A percentile compares a stretch with the other conserved stretches of the same genome.
These are phyloP conservation scores for Sclerotinia trifoliorum DNA, from an alignment of 2,329 filamentous ascomycete genomes.

Conservation along the genomic window DNA sequence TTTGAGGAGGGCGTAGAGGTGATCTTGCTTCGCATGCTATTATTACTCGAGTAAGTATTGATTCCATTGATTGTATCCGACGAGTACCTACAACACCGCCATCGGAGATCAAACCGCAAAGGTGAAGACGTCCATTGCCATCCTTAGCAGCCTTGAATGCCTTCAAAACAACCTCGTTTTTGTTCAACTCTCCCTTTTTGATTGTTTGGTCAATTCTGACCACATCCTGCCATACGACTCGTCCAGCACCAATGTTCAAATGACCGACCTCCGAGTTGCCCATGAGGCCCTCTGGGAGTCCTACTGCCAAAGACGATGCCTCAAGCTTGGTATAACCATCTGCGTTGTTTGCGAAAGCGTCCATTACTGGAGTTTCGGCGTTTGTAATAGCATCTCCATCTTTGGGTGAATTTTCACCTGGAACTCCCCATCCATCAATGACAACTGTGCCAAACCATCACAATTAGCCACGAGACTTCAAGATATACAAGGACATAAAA, in stretches of 20 bases:
- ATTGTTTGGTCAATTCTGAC: constrained; percentile 93
- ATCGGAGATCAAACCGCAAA: constrained; percentile 89
- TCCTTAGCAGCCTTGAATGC: constrained; percentile 78
- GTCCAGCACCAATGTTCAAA: constrained; percentile 94
- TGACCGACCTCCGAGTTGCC: constrained; percentile 98
- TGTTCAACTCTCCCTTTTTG: constrained; percentile 49
- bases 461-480: constrained; percentile 59
- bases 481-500: constrained; percentile 56
- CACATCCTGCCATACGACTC: constrained; percentile 98
- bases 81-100: constrained; percentile 73
- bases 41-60: constrained; percentile 25
- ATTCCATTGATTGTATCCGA: background rate
- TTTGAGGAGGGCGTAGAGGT: constrained; percentile 82
- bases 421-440: constrained; percentile 98
- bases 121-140: constrained; percentile 87
- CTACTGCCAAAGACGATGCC: constrained; percentile 92
- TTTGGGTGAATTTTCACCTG: constrained; percentile 74
- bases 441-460: constrained; percentile 69
- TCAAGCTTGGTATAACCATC: constrained; percentile 91
- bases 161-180: constrained; percentile 45
- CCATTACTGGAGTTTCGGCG: constrained; percentile 93
- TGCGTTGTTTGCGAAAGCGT: constrained; percentile 76
- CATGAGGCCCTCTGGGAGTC: constrained; percentile 95
- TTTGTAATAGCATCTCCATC: constrained; percentile 94
- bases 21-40: constrained; percentile 89